Evolutionary conservation across 108 stramenopile genomes (phyloP).

Genomic region (Epipyxis sp.): DNA sequence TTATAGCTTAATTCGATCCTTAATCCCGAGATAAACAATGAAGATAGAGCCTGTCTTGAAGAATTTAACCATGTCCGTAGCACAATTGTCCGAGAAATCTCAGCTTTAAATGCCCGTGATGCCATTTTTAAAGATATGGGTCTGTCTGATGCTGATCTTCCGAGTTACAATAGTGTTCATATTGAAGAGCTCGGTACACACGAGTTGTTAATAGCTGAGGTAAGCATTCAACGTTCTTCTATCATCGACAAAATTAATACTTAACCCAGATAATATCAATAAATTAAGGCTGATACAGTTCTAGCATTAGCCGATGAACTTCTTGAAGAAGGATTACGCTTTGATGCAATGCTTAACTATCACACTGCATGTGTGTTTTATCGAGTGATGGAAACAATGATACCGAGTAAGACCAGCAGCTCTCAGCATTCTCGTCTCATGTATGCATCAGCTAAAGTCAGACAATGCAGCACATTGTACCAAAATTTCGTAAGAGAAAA

Average conservation of each 20-base stretch:
- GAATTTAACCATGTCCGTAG: neutral
- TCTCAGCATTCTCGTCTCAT: constrained; percentile 3
- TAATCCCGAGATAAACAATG: neutral
- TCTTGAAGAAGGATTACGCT: constrained; percentile 1
- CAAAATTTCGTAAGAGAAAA: constrained; percentile 27
- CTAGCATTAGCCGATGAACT: constrained; percentile 19
- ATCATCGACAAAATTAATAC: too few relatives aligned
- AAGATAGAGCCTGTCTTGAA: neutral
- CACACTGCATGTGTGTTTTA: constrained; percentile 31
- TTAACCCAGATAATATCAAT: too few relatives aligned
- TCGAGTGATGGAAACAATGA: constrained; percentile 28
- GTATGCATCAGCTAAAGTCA: constrained; percentile 3
- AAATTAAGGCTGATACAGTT: neutral
- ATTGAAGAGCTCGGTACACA: constrained; percentile 1
- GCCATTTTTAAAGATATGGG: neutral
- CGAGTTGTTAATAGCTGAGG: constrained; percentile 28
- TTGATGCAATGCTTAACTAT: constrained; percentile 26
- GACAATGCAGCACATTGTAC: neutral
- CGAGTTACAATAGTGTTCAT: neutral
- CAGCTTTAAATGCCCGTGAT: neutral
- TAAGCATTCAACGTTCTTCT: too few relatives aligned
- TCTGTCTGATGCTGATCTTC: neutral
- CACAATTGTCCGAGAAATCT: neutral
- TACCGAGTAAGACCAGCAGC: neutral
- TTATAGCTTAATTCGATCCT: constrained; percentile 15